These are phyloP conservation scores for Kodamaea sp. DNA, from an alignment of 1,139 yeast species.

Conservation along the genomic window DNA sequence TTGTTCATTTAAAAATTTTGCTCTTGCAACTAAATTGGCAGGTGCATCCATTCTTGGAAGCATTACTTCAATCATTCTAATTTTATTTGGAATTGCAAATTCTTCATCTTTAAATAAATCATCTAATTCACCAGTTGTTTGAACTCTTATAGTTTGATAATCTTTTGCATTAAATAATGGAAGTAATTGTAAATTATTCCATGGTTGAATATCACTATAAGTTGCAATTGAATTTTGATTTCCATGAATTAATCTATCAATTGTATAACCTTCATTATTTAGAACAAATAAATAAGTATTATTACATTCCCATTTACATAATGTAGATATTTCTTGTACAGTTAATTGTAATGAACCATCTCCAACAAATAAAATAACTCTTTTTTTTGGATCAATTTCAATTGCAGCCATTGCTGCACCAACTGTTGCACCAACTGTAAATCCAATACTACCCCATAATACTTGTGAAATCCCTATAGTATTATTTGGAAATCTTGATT, in stretches of 20 bases:
- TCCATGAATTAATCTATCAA: conserved; percentile 86
- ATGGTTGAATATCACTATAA: conserved; percentile 78
- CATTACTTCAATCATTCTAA: conserved; percentile 77
- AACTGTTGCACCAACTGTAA: conserved; percentile 29
- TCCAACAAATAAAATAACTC: conserved; percentile 82
- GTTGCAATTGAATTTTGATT: conserved; percentile 45
- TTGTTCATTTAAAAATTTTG: conserved; percentile 60
- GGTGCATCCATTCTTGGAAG: conserved; percentile 84
- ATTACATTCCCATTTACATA: conserved; percentile 68
- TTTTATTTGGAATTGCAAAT: conserved; percentile 60
- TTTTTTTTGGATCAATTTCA: conserved; percentile 62
- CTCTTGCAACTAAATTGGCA: conserved; percentile 46
- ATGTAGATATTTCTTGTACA: conserved; percentile 81
- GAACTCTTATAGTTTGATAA: conserved; percentile 52
- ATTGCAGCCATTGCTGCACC: conserved; percentile 41
- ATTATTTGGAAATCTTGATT: conserved; percentile 33
- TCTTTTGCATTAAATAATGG: conserved; percentile 69
- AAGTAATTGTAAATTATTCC: conserved; percentile 71
- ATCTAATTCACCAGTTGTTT: conserved; percentile 66
- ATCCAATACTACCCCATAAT: conserved; percentile 33
- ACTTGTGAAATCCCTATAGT: conserved; percentile 39
- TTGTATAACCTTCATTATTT: conserved; percentile 86
- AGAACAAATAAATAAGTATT: conserved; percentile 79
- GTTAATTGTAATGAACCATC: conserved; percentile 90
- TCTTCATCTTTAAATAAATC: conserved; percentile 48